Conservation (phyloP, 306 rosid species). For the Gleditsia sinensis region DNA sequence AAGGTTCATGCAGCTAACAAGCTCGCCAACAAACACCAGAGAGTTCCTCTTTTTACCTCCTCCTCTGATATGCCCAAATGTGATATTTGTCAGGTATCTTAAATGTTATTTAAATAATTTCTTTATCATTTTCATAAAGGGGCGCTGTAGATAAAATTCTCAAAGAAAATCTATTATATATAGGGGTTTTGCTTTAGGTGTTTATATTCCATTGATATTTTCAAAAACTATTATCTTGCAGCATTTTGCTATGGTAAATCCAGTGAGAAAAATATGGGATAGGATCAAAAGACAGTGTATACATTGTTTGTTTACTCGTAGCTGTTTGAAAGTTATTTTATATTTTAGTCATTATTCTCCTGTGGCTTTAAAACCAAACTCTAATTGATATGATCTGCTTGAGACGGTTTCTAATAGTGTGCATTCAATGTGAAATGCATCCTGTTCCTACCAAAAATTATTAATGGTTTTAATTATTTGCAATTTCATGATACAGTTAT, state of each 20-base stretch:
- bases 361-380: background rate
- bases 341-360: background rate
- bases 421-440: background rate
- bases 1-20: conserved; percentile 94
- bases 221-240: background rate
- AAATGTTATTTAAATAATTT: background rate
- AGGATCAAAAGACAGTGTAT: background rate
- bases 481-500: background rate
- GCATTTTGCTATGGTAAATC: background rate
- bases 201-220: background rate
- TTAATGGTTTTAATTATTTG: background rate
- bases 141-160: background rate
- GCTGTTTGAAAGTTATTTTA: background rate
- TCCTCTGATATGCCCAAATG: conserved; percentile 87
- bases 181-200: background rate
- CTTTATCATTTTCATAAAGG: background rate
- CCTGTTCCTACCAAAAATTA: background rate
- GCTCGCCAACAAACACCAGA: conserved; percentile 91
- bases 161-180: background rate
- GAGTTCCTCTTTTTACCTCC: conserved; percentile 70
- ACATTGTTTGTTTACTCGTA: background rate
- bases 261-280: background rate
- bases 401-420: background rate
- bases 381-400: background rate
- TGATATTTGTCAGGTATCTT: conserved; percentile 86